Percentiles rank a stretch among this genome's conserved stretches.
Evolutionary conservation across 2,329 filamentous ascomycete genomes (phyloP).

Genomic region (Cordyceps farinosa): DNA sequence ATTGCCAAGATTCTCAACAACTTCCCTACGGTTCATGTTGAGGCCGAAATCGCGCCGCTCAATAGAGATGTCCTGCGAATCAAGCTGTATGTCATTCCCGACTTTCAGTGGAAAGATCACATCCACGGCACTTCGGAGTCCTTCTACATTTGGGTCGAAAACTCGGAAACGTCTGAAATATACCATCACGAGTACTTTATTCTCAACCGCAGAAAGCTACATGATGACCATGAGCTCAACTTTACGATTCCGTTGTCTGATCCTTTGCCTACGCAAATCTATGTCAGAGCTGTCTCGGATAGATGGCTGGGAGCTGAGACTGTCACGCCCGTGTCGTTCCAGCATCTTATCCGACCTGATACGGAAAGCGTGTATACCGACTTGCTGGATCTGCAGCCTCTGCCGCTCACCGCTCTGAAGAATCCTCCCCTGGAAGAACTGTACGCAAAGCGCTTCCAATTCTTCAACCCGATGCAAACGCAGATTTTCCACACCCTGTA

Average conservation of each 20-base stretch:
- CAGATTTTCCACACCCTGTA: slow-evolving; percentile 98
- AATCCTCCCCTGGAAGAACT: slow-evolving; percentile 84
- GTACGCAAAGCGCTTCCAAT: slow-evolving; percentile 85
- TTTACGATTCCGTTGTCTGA: slow-evolving; percentile 96
- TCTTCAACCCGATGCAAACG: slow-evolving; percentile 99
- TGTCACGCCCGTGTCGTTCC: slow-evolving; percentile 91
- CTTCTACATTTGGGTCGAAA: slow-evolving; percentile 99
- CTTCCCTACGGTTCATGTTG: slow-evolving; percentile 87
- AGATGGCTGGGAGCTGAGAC: slow-evolving; percentile 96
- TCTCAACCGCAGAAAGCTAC: slow-evolving; percentile 79
- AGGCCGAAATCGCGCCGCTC: slow-evolving; percentile 90
- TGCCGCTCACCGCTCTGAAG: slow-evolving; percentile 82
- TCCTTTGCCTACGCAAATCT: slow-evolving; percentile 91
- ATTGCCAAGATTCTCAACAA: slow-evolving; percentile 80
- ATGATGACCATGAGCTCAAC: slow-evolving; percentile 95
- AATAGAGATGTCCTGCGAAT: slow-evolving; percentile 95
- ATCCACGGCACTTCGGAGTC: slow-evolving; percentile 92
- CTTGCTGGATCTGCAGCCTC: slow-evolving; percentile 82
- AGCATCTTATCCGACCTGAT: slow-evolving; percentile 94
- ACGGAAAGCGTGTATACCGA: slow-evolving; percentile 98
- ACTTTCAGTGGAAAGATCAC: slow-evolving; percentile 92
- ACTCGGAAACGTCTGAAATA: slow-evolving; percentile 95
- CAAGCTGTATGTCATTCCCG: slow-evolving; percentile 77
- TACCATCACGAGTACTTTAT: slow-evolving; percentile 98
- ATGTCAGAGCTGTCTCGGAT: slow-evolving; percentile 90